Evolutionary conservation across 2,329 filamentous ascomycete species (phyloP).

Genomic region (Hypoxylon sp.): DNA sequence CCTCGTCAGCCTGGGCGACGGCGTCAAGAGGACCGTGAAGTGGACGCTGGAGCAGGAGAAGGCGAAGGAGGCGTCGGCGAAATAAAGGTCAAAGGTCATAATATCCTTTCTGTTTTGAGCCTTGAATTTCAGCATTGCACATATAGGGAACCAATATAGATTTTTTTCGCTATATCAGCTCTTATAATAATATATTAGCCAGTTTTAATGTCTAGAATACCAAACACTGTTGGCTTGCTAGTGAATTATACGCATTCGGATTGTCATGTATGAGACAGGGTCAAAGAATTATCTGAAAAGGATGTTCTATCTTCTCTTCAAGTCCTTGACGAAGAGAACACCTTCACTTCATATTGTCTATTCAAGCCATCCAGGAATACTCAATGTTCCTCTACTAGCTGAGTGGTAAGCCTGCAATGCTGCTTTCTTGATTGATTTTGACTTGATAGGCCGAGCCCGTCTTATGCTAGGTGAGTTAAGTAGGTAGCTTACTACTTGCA

Average conservation of each 20-base stretch:
- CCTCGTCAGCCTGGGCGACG: constrained; percentile 71
- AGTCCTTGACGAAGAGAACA: too few species aligned
- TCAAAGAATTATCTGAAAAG: too few species aligned
- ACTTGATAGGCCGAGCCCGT: constrained; percentile 14
- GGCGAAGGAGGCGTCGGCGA: constrained; percentile 38
- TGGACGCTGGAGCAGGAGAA: constrained; percentile 64
- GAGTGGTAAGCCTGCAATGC: constrained; percentile 15
- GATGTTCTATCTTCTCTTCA: too few species aligned
- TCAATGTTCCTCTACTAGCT: constrained; percentile 8
- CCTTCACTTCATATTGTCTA: too few species aligned
- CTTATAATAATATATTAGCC: neutral
- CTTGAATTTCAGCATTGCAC: neutral
- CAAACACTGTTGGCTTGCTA: neutral
- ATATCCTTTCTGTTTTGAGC: neutral
- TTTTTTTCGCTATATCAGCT: neutral
- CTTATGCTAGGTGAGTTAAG: too few species aligned
- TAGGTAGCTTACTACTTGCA: constrained; percentile 10
- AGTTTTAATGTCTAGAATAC: neutral
- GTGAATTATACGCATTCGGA: too few species aligned
- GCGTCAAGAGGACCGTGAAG: constrained; percentile 60
- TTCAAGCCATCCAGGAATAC: neutral
- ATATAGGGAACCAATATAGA: neutral
- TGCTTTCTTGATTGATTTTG: constrained; percentile 17
- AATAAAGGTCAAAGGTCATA: too few species aligned
- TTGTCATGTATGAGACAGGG: too few species aligned